Base-by-base conservation (phyloP, 202 grass and related monocot species). In the Bolboschoenoplectus hybrid region DNA sequence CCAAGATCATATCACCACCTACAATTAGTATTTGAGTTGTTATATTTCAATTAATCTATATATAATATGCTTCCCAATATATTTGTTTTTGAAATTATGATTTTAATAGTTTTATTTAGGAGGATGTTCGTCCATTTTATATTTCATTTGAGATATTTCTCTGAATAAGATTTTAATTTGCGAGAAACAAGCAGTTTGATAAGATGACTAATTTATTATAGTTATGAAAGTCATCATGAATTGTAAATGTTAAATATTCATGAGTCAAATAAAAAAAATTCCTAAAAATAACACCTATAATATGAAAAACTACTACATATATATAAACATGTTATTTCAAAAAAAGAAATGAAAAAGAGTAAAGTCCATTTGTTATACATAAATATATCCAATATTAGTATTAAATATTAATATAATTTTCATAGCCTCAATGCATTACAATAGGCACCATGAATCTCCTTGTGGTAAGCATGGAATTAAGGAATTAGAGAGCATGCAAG, bases 1-100 rank as follows among this genome's bases (percentile, higher is more conserved):
- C 26, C 11, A 13, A 56, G 5, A 55, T 77, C 69, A 49, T 44
- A 73, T 73, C 49, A 36, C 73, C 73, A 77, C 73, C 73, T 1
- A 76, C 47, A 17, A 38, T 77, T 74, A 12, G 19, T 55, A 3
- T 50, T 2, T 56, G 10, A 36, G 26, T 55, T 73, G 47, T 74
- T 52, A 77, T 74, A 74, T 74, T 74, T 74, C 41, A 46, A 16
- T 72, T 9, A 46, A 47, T 26, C 26, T 26, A 26, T 26, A 26
- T 26, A 65, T 67, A 66, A 26, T 73, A 16, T 14, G 20, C 11
- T 75, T 36, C 20, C 47, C 4, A 52, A 34, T 52, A 35, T 56
- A 46, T 11, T 4, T 49, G 20, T 56, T 16, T 53, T 26, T 26
- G 26, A 26, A 11, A 55, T 36, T 55, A 16, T 53, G 7, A 76